Evolutionary conservation across 805 yeast genomes (phyloP), one percentile per base, ranked within the genome.

Genomic region (Phaffomyces opuntiae): DNA sequence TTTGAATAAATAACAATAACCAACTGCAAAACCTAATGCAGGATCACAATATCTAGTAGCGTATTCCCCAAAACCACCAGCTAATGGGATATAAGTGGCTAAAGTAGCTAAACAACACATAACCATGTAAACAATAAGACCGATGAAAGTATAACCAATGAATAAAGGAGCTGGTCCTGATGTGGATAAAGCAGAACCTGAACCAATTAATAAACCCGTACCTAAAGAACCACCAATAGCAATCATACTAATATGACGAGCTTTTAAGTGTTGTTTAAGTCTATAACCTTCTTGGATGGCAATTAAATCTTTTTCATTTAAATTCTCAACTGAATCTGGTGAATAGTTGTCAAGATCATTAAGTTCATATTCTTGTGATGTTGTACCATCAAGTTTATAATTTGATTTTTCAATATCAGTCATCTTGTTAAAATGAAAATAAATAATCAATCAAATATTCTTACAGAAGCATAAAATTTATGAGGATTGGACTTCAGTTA

Each of bases 191-290:
- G 90, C 81, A 14, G 79, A 66, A 46, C 89, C 88, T 3, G 90
- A 82, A 56, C 90, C 88, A 53, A 86, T 81, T 52, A 86, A 68
- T 46, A 86, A 70, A 58, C 90, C 95, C 1, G 93, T 84, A 46
- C 93, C 93, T 43, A 86, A 65, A 9, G 91, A 86, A 53, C 93
- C 91, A 53, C 93, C 95, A 53, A 87, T 78, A 52, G 93, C 84
- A 58, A 83, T 79, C 84, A 83, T 79, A 46, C 80, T 73, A 51
- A 81, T 72, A 57, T 82, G 88, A 44, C 88, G 63, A 40, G 84
- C 74, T 25, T 44, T 36, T 12, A 44, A 19, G 21, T 39, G 17
- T 17, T 44, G 40, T 17, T 39, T 39, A 34, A 44, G 26, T 39
- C 46, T 31, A 29, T 39, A 41, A 36, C 37, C 45, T 31, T 44